Percentiles rank a stretch among this genome's conserved stretches.
These are phyloP conservation scores for Pouteria glomerata DNA, from an alignment of 148 eudicot genomes.

Conservation along the genomic window DNA sequence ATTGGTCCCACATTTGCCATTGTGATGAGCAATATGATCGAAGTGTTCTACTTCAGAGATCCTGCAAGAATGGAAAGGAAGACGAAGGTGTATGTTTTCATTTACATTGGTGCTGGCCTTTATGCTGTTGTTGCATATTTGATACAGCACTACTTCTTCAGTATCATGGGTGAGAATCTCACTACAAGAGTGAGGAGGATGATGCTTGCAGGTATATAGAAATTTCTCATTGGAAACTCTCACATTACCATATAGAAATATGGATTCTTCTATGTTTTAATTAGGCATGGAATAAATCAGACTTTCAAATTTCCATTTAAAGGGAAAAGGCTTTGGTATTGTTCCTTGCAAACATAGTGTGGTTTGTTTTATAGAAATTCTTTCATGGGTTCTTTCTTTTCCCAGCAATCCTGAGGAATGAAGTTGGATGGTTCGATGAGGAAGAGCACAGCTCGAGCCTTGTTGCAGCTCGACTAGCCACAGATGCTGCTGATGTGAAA, in stretches of 20 bases:
- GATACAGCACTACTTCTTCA: slow-evolving; percentile 98
- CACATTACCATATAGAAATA: too few species aligned
- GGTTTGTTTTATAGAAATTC: too few species aligned
- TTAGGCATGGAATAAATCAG: neutral
- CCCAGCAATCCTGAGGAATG: slow-evolving; percentile 91
- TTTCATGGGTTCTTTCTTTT: neutral
- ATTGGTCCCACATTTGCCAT: slow-evolving; percentile 96
- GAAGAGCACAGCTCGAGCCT: slow-evolving; percentile 99
- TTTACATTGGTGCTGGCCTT: slow-evolving; percentile 92
- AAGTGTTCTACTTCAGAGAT: slow-evolving; percentile 84
- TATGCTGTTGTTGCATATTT: slow-evolving; percentile 93
- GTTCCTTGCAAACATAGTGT: too few species aligned
- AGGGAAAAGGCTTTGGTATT: too few species aligned
- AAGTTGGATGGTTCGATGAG: slow-evolving; percentile 99
- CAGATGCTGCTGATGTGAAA: slow-evolving; percentile 97
- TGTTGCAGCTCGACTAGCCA: slow-evolving; percentile 83
- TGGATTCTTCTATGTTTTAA: neutral
- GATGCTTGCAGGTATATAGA: slow-evolving; percentile 98
- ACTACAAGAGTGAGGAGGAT: slow-evolving; percentile 95
- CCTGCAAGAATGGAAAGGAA: slow-evolving; percentile 88
- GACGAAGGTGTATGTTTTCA: slow-evolving; percentile 93
- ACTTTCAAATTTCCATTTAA: too few species aligned
- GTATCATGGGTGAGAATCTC: slow-evolving; percentile 99
- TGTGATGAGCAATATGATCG: slow-evolving; percentile 99
- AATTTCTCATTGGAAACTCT: too few species aligned